Base-by-base conservation (phyloP, 164 flowering plant genomes). In the Chimonanthus salicifolius region DNA sequence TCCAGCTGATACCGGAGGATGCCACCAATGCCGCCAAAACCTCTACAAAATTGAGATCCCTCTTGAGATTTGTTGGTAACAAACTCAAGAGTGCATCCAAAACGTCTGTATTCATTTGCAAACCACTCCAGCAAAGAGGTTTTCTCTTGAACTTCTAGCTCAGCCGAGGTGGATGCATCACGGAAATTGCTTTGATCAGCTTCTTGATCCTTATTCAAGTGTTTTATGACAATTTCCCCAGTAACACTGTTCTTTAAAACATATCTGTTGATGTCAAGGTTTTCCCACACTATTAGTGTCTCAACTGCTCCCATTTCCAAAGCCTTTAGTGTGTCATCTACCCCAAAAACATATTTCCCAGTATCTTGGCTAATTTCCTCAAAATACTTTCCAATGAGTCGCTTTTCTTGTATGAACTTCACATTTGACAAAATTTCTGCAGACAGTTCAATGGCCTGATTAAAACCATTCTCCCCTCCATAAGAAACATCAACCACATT, bases 331-430 rank as follows among this genome's bases (percentile, higher is more conserved):
- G 72, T 70, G 9, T 70, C 72, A 7, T 70, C 72, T 15, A 54
- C 72, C 46, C 72, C 72, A 33, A 70, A 70, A 5, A 70, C 72
- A 15, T 70, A 70, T 7, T 70, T 70, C 11, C 72, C 72, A 2
- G 72, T 70, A 33, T 70, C 72, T 44, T 70, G 72, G 62, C 72
- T 70, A 4, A 70, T 70, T 33, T 70, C 72, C 47, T 70, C 72
- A 70, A 70, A 70, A 44, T 70, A 70, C 1, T 74, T 74, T 6
- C 73, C 73, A 10, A 71, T 80, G 72, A 83, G 71, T 4, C 72
- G 69, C 76, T 83, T 83, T 70, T 83, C 85, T 60, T 83, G 85
- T n/a, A 83, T 83, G 50, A 83, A 83, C 71, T 84, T 83, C 74
- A 71, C 74, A 71, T 71, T 71, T 4, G 74, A 58, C 13, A 71